phyloP scores from a whole-genome alignment of 129 eudicot species.

The Ambrosia artemisiifolia region DNA sequence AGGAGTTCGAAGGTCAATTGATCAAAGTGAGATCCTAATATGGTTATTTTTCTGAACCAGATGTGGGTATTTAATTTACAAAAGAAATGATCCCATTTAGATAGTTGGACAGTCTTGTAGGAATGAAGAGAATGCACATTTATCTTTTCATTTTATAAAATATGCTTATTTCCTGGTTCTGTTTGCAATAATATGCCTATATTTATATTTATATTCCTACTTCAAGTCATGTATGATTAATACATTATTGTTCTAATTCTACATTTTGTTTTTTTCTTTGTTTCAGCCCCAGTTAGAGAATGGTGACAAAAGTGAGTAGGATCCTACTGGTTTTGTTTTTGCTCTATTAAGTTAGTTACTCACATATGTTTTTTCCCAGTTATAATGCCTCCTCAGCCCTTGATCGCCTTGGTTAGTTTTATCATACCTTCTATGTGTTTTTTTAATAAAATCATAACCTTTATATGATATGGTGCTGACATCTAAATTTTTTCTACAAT shows the following conservation, averaged over 20 bases:
- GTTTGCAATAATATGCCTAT: background rate
- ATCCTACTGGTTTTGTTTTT: background rate
- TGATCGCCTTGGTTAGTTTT: slow-evolving; percentile 83
- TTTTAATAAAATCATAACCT: too few species aligned
- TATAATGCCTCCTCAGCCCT: slow-evolving; percentile 96
- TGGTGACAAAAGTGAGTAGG: slow-evolving; percentile 81
- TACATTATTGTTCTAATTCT: slow-evolving; percentile 30
- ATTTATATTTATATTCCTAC: background rate
- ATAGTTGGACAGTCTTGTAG: background rate
- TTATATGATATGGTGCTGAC: background rate
- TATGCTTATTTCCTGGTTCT: background rate
- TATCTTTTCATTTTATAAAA: background rate
- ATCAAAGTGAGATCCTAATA: background rate
- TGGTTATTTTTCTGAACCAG: too few species aligned
- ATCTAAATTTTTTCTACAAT: slow-evolving; percentile 10
- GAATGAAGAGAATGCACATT: background rate
- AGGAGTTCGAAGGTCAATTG: background rate
- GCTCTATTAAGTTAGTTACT: background rate
- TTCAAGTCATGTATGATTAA: background rate
- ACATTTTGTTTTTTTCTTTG: background rate
- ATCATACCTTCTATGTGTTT: too few species aligned
- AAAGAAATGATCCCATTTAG: too few species aligned
- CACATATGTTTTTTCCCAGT: slow-evolving; percentile 42
- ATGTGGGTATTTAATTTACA: too few species aligned
- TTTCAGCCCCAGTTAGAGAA: slow-evolving; percentile 88